These are phyloP conservation scores for Betula pendula DNA, from an alignment of 306 rosid species.

Conservation along the genomic window DNA sequence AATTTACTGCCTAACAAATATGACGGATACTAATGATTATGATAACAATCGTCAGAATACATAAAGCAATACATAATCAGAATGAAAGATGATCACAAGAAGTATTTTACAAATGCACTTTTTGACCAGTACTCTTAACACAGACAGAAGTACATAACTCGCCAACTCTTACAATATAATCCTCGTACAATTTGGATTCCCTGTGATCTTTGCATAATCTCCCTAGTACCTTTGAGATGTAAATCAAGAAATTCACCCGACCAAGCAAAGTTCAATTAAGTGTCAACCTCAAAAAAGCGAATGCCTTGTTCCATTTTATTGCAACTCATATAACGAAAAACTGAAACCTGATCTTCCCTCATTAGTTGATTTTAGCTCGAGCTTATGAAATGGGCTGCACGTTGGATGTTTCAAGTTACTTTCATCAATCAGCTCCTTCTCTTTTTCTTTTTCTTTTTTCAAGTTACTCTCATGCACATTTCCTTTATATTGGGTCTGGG, in stretches of 20 bases:
- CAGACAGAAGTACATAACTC: constrained; percentile 10
- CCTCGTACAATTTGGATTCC: constrained; percentile 12
- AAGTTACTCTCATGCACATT: too few species aligned
- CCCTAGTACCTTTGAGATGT: too few species aligned
- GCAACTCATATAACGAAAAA: constrained; percentile 81
- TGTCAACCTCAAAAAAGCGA: constrained; percentile 3
- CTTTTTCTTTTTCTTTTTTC: too few species aligned
- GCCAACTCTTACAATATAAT: constrained; percentile 1
- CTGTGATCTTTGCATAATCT: background rate
- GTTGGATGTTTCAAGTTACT: constrained; percentile 34
- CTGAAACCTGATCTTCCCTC: constrained; percentile 88
- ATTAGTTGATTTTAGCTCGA: constrained; percentile 83
- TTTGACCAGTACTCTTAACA: background rate
- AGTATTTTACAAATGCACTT: background rate
- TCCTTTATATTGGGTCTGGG: too few species aligned
- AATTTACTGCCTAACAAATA: background rate
- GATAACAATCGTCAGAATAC: background rate
- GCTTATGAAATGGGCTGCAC: constrained; percentile 96
- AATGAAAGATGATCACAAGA: too few species aligned
- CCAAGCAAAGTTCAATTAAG: constrained; percentile 12
- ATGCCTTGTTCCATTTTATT: constrained; percentile 25
- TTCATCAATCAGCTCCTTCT: constrained; percentile 35
- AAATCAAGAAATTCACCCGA: too few species aligned
- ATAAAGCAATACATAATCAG: too few species aligned
- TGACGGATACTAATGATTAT: too few species aligned